A percentile compares a stretch with the other conserved stretches of the same genome.
Conservation (phyloP, 1,284 basidiomycete genomes). For the Testicularia cyperi region DNA sequence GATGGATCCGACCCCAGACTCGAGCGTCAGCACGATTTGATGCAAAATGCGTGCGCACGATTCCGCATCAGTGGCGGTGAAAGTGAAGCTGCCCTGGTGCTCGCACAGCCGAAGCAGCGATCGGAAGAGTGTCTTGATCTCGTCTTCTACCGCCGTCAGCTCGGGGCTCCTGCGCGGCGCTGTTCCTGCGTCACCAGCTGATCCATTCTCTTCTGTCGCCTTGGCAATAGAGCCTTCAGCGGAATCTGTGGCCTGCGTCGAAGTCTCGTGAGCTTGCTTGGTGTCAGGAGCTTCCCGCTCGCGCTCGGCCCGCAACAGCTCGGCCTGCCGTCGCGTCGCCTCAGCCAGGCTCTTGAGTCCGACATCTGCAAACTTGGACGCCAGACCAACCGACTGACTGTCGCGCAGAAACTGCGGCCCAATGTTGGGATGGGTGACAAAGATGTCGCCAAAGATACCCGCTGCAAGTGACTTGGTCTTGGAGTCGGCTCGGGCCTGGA, state of each 20-base stretch:
- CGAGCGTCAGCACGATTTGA: conserved; percentile 13
- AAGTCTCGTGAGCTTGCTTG: no score
- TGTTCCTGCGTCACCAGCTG: not conserved
- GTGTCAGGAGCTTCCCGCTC: not conserved
- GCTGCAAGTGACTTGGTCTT: conserved; percentile 28
- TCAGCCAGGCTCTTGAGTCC: conserved; percentile 28
- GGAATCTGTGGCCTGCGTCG: no score
- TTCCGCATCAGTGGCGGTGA: conserved; percentile 34
- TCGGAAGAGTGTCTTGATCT: conserved; percentile 10
- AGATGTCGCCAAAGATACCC: conserved; percentile 30
- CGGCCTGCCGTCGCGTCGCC: conserved; percentile 6
- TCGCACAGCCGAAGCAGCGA: conserved; percentile 29
- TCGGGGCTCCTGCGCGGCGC: not conserved
- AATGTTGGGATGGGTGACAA: conserved; percentile 16
- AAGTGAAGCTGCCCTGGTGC: conserved; percentile 23
- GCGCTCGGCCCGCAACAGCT: conserved; percentile 1
- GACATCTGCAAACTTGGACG: conserved; percentile 25
- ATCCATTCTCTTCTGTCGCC: not conserved
- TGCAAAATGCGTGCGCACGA: conserved; percentile 18
- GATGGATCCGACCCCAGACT: not conserved
- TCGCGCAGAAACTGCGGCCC: conserved; percentile 31
- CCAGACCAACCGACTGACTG: conserved; percentile 18
- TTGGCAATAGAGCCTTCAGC: no score
- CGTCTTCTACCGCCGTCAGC: no score
- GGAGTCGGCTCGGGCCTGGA: conserved; percentile 36